These are phyloP conservation scores for Saitozyma podzolica DNA, from an alignment of 768 basidiomycete species.

Conservation along the genomic window DNA sequence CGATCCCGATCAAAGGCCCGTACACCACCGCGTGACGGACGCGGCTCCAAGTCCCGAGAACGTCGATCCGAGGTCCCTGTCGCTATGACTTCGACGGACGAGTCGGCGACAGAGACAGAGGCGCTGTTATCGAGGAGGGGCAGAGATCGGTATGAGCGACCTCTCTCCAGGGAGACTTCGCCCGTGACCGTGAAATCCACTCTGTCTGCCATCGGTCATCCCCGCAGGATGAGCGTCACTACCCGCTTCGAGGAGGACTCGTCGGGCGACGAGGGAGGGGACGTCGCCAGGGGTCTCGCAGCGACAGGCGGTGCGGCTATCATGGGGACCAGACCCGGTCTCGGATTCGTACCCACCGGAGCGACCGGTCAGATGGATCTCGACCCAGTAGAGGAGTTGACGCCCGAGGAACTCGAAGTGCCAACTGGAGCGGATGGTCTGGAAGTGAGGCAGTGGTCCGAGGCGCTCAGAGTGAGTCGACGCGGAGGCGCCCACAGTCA, in stretches of 20 bases:
- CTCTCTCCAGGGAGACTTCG: not conserved
- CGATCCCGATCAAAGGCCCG: conserved; percentile 39
- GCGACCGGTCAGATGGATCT: conserved; percentile 35
- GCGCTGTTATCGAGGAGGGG: too few species aligned
- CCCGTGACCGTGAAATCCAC: not conserved
- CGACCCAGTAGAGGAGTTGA: conserved; percentile 50
- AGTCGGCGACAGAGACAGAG: too few species aligned
- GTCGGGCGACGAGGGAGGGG: conserved; percentile 40
- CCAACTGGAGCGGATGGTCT: conserved; percentile 36
- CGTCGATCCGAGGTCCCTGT: not conserved
- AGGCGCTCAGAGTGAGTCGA: conserved; percentile 36
- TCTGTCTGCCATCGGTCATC: not conserved
- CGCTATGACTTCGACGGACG: too few species aligned
- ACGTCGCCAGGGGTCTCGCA: conserved; percentile 30
- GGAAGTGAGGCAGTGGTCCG: conserved; percentile 36
- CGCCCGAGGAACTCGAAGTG: conserved; percentile 47
- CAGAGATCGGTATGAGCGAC: too few species aligned
- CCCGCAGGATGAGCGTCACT: conserved; percentile 7
- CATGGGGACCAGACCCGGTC: conserved; percentile 26
- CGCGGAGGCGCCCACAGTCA: not conserved
- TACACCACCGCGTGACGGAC: conserved; percentile 32
- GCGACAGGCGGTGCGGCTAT: conserved; percentile 31
- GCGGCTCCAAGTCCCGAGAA: not conserved
- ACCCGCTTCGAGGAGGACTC: conserved; percentile 36
- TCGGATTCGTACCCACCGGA: conserved; percentile 26